These are phyloP conservation scores for Sporothrix humicola DNA, from an alignment of 2,329 filamentous ascomycete species.

Conservation along the genomic window DNA sequence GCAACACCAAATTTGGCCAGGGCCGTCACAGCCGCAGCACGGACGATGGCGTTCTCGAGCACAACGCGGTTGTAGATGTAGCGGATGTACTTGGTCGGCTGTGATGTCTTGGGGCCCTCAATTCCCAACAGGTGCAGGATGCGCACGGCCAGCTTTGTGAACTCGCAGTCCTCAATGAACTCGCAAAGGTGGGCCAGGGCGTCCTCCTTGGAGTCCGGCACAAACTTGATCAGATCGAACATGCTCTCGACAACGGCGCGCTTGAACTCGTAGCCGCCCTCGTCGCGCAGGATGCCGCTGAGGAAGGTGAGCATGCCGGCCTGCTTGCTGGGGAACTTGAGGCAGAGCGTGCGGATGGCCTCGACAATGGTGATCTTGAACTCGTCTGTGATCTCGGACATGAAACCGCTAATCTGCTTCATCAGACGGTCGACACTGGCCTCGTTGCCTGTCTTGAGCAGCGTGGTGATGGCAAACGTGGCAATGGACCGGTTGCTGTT, in stretches of 20 bases:
- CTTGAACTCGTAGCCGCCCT: conserved; percentile 99
- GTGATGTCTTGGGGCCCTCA: conserved; percentile 91
- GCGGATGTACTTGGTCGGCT: conserved; percentile 97
- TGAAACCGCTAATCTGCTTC: conserved; percentile 98
- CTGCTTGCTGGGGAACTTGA: conserved; percentile 98
- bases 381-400: conserved; percentile 98
- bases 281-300: conserved; percentile 93
- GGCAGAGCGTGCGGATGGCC: conserved; percentile 91
- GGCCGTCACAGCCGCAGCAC: conserved; percentile 93
- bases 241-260: conserved; percentile 97
- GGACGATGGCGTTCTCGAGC: conserved; percentile 92
- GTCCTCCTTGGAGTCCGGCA: conserved; percentile 81
- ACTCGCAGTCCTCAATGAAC: conserved; percentile 99
- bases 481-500: conserved; percentile 97
- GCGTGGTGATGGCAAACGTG: conserved; percentile 96
- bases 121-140: conserved; percentile 92
- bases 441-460: conserved; percentile 98
- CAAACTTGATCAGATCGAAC: conserved; percentile 99
- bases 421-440: conserved; percentile 95
- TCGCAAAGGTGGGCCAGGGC: conserved; percentile 95
- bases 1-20: conserved; percentile 96
- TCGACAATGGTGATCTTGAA: conserved; percentile 99
- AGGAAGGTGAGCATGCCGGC: conserved; percentile 97
- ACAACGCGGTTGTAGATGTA: conserved; percentile 99
- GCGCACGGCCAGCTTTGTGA: conserved; percentile 94